Base-by-base conservation (phyloP, 352 stramenopile species). In the Peronospora farinosa region DNA sequence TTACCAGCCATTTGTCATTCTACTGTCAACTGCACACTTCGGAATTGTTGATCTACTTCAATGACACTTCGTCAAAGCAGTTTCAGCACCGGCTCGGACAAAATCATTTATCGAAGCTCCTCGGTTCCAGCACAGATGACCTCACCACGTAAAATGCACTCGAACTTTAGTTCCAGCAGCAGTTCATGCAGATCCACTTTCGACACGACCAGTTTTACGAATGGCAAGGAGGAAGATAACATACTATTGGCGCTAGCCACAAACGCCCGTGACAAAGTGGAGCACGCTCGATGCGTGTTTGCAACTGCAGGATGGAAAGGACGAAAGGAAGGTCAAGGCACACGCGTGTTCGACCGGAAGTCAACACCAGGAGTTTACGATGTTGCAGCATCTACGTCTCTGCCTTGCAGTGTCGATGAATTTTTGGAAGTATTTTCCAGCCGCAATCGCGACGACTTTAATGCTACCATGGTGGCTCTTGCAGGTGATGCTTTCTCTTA, bases 391-490 rank as follows among this genome's bases (percentile, higher is more conserved):
- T 56, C 49, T 7, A 56, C 60, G 5, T 32, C 42, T 12, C 48
- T 73, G 27, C 56, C 64, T 0, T 70, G 57, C 49, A 73, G 60
- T 50, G 52, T 41, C 23, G 59, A 21, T 0, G 64, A 73, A 41
- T 57, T 70, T 5, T 40, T 68, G 1, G 51, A 65, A 7, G 56
- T 64, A 41, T 46, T 73, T n/a, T 59, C 64, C 4, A 67, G 57
- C 30, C 56, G 40, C 52, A 60, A 55, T 28, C 65, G 60, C 28
- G 64, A 73, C 45, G 60, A 67, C 41, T 68, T 73, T 17, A 73
- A 73, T 39, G 60, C 64, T 13, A 70, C 64, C 3, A 65, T 73
- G 44, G 56, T 73, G 32, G 64, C 60, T 5, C 60, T 73, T 2
- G 48, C 52, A 17, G 64, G 64, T 16, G 64, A 67, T 15, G 41